Base-by-base conservation (phyloP, 345 rosid species). In the Eutrema japonicum region DNA sequence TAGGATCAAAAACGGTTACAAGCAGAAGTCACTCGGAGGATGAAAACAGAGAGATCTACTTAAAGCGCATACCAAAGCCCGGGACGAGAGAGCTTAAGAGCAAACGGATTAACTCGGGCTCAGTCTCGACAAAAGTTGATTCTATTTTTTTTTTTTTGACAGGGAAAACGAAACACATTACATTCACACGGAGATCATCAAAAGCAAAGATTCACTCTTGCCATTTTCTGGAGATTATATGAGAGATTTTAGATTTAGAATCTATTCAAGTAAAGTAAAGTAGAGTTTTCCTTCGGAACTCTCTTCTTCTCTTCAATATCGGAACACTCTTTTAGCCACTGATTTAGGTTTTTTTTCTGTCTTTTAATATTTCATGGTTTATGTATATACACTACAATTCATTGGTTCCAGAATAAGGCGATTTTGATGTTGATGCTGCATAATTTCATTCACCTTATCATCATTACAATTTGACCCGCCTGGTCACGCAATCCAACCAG, bases 11-110 rank as follows among this genome's bases (percentile, higher is more conserved):
- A 64, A 79, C 5, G 98, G 98, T 46, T 90, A 95, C 73, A 84
- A 67, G 73, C 99, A 95, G 81, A 90, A 85, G 70, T 81, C 96
- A 36, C 89, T 95, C 0, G 91, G 93, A 50, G 76, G 80, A 58
- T 77, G 71, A 77, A 30, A 40, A 48, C 26, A 47, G 35, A 59
- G 32, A 40, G 10, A 64, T 11, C 49, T 57, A 40, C 36, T 40
- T 7, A 52, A 8, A 30, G 6, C 52, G 35, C 54, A 16, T 32
- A 42, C 68, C 68, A 48, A 70, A 51, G 33, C 58, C 74, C 11
- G 30, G 38, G 73, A 32, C 54, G 8, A 42, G 22, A 37, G 66
- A 47, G 63, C 48, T 10, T 68, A 2, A 38, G 30, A 14, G 48
- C 38, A 0, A 66, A 57, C 27, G 5, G 68, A 33, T 66, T 41